Base-by-base conservation (phyloP, 441 rosid genomes). In the Aleurites moluccanus region DNA sequence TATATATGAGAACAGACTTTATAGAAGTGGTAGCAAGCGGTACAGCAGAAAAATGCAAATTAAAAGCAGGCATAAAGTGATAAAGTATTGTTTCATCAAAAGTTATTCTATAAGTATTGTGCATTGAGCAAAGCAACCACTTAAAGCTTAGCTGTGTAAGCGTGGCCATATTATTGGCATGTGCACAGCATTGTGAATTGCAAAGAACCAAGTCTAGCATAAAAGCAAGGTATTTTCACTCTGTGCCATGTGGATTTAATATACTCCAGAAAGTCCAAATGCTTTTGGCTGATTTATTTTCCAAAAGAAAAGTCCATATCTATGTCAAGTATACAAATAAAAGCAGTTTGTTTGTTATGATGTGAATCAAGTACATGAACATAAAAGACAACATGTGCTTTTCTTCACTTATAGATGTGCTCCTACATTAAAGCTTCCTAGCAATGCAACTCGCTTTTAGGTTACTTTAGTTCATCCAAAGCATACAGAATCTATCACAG, bases 1-100 rank as follows among this genome's bases (percentile, higher is more conserved):
- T 67, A 73, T 49, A 74, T 13, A 59, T 64, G 52, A 49, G 59
- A 78, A 38, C 56, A 53, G 14, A 66, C 70, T 73, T 60, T 56
- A 15, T 18, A 55, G 28, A 76, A 47, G 63, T 16, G 50, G 74
- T 16, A 38, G 64, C 20, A 23, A 73, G 64, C 18, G 2, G 45
- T 28, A 71, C 20, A 45, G 50, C 65, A 57, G 59, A 53, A 27
- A 52, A 73, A 11, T 14, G 40, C 10, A 30, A 53, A 70, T 35
- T 18, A 42, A 70, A 70, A 53, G 75, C 30, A 69, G 57, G 70
- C 64, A 33, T 23, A 69, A 60, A 64, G 62, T 9, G 61, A 71
- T 45, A 21, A 18, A 38, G 45, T 18, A 27, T 33, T 50, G 55
- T 27, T 50, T 68, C 59, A 60, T 21, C 77, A 63, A 72, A 45